Percentiles rank a stretch among this genome's conserved stretches.
phyloP scores from a whole-genome alignment of 139 green algal species.

The Axilococcus clingmanii region DNA sequence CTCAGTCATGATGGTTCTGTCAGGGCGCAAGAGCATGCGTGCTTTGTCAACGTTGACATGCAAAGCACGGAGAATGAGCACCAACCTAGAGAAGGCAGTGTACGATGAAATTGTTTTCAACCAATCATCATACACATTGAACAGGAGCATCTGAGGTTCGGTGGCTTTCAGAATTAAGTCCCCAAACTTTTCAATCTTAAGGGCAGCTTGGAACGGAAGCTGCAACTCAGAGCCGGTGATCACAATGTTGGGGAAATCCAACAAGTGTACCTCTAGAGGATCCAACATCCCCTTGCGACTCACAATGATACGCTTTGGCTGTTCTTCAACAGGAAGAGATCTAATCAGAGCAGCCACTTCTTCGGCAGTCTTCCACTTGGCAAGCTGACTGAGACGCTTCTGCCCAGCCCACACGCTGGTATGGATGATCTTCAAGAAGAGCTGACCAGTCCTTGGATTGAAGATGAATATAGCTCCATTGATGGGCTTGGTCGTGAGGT shows the following conservation, averaged over 20 bases:
- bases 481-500: conserved; percentile 64
- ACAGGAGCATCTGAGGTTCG: conserved; percentile 97
- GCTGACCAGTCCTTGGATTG: conserved; percentile 96
- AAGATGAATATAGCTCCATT: conserved; percentile 99
- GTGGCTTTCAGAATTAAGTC: conserved; percentile 94
- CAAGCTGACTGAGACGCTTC: conserved; percentile 96
- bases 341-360: conserved; percentile 92
- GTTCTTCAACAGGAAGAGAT: conserved; percentile 96
- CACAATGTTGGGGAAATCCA: conserved; percentile 99
- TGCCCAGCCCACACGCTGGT: conserved; percentile 97
- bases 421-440: conserved; percentile 99
- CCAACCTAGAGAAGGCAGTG: conserved; percentile 95
- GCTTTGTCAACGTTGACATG: conserved; percentile 99
- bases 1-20: conserved; percentile 92
- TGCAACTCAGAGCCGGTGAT: conserved; percentile 98
- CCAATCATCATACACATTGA: conserved; percentile 99
- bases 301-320: conserved; percentile 99
- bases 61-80: conserved; percentile 95
- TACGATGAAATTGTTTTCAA: conserved; percentile 93
- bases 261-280: conserved; percentile 96
- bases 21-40: conserved; percentile 92
- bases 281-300: conserved; percentile 98
- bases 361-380: conserved; percentile 99
- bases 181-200: conserved; percentile 99
- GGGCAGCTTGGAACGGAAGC: conserved; percentile 97